Evolutionary conservation across 345 rosid species (phyloP).

Genomic region (Lepidium didymum): DNA sequence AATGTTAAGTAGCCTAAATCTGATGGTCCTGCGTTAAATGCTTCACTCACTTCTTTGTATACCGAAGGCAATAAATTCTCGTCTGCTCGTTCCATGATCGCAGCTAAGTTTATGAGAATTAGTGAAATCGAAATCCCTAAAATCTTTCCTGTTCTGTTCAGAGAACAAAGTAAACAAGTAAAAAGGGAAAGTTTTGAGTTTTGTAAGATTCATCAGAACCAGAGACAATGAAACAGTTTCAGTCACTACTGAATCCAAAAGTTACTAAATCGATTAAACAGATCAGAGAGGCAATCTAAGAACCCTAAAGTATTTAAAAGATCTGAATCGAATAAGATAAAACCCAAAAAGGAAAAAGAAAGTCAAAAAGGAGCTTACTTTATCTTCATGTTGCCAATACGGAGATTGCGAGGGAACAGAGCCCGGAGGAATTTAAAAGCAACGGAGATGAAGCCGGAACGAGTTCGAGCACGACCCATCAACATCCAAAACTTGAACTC

Average conservation of each 20-base stretch:
- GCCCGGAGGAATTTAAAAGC: constrained; percentile 30
- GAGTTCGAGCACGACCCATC: constrained; percentile 38
- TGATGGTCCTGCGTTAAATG: constrained; percentile 85
- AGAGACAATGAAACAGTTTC: constrained; percentile 12
- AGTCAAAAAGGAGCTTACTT: constrained; percentile 21
- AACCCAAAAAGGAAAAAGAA: not conserved
- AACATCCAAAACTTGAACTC: constrained; percentile 4
- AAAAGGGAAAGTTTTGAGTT: not conserved
- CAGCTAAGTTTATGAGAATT: constrained; percentile 81
- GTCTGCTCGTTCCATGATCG: constrained; percentile 94
- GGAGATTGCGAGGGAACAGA: constrained; percentile 31
- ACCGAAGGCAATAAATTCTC: constrained; percentile 93
- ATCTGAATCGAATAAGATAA: not conserved
- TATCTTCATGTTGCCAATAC: constrained; percentile 25
- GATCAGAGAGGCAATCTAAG: not conserved
- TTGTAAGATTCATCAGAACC: not conserved
- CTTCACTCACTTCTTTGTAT: constrained; percentile 98
- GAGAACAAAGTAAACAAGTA: not conserved
- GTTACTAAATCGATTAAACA: not conserved
- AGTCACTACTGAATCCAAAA: not conserved
- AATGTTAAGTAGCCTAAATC: constrained; percentile 95
- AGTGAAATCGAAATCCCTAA: constrained; percentile 82
- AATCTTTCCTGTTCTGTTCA: constrained; percentile 61
- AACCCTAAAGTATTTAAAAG: not conserved
- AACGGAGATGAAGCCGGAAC: constrained; percentile 23